Percentiles rank a stretch among this genome's conserved stretches.
These are phyloP conservation scores for Hypoxylon sp. DNA, from an alignment of 2,329 filamentous ascomycete genomes.

Conservation along the genomic window DNA sequence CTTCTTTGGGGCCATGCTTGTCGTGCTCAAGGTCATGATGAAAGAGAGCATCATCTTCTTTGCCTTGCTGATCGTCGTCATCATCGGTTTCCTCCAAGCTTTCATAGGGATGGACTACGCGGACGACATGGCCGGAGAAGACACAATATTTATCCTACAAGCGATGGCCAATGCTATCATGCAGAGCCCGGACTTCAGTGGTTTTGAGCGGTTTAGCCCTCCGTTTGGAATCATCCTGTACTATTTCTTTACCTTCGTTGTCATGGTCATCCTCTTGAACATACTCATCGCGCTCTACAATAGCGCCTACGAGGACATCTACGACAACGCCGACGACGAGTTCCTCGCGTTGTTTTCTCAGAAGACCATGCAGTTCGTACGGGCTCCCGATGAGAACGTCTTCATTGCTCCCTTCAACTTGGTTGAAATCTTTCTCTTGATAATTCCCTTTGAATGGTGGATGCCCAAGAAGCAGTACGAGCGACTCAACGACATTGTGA, in stretches of 20 bases:
- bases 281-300: constrained; percentile 98
- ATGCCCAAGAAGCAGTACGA: constrained; percentile 80
- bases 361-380: constrained; percentile 96
- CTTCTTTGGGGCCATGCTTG: constrained; percentile 98
- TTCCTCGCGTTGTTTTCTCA: constrained; percentile 93
- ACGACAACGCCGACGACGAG: constrained; percentile 92
- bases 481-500: constrained; percentile 86
- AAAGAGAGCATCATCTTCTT: constrained; percentile 97
- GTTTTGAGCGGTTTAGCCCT: constrained; percentile 90
- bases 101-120: constrained; percentile 92
- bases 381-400: constrained; percentile 97
- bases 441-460: constrained; percentile 95
- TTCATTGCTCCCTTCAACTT: constrained; percentile 97
- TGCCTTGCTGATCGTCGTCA: constrained; percentile 84
- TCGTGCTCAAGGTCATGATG: constrained; percentile 96
- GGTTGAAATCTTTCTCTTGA: constrained; percentile 84
- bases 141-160: constrained; percentile 80
- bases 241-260: constrained; percentile 96
- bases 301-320: constrained; percentile 94
- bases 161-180: constrained; percentile 92
- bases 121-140: constrained; percentile 76
- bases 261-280: constrained; percentile 93
- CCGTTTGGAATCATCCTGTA: constrained; percentile 96
- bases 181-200: constrained; percentile 88
- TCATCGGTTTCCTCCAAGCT: constrained; percentile 90